Base-by-base conservation (phyloP, 306 rosid species). In the Prunus mira region DNA sequence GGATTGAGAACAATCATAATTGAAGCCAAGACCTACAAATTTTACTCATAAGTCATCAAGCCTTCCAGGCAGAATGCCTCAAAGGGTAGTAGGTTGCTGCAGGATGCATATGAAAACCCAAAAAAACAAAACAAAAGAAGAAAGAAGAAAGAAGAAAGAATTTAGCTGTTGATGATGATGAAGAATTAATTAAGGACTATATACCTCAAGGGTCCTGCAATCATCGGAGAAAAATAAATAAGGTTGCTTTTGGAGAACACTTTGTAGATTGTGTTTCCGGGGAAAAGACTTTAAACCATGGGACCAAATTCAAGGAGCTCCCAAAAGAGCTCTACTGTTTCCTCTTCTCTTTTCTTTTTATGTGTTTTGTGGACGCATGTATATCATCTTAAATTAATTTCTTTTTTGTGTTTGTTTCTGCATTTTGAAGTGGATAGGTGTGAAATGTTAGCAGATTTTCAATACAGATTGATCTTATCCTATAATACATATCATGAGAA, bases 1-100 rank as follows among this genome's bases (percentile, higher is more conserved):
- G 98, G 91, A 79, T 80, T 91, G 79, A 89, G 97, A 82, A 15
- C 78, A 12, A 94, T 94, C 86, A 80, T 90, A 79, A 3, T 87
- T 72, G 9, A 78, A 28, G 88, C 96, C 46, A 90, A 88, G 84
- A 13, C 5, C 41, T 92, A 90, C 76, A 0, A 70, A 20, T 94
- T 94, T 69, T 94, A 87, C 93, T 74, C 88, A 6, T 94, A 82
- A 80, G 27, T 46, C 49, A 60, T 67, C 45, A 25, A 34, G 17
- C 66, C 54, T 32, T 20, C 65, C 41, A 13, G 8, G n/a, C 65
- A 1, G 46, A 41, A 13, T 43, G 43, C 41, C 58, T 19, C 14
- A 61, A 71, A 25, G 20, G 56, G 15, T 60, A 47, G 56, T 30
- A 45, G 34, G 38, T 32, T 28, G 22, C 38, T 20, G 47, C 65